Evolutionary conservation across 495 filamentous ascomycete genomes (phyloP).

Genomic region (Trichoderma asperelloides): DNA sequence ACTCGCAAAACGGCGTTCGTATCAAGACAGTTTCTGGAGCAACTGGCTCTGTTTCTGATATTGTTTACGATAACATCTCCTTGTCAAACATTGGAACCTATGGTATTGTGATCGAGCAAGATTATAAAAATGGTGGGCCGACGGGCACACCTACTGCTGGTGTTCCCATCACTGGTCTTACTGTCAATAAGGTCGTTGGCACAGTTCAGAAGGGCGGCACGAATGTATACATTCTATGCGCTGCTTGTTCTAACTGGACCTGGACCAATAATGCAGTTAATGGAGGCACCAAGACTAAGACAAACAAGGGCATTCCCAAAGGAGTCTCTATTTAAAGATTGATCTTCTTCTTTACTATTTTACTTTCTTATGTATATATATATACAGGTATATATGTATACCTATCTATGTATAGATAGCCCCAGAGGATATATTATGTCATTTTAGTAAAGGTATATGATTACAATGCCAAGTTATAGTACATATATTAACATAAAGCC

Average conservation of each 20-base stretch:
- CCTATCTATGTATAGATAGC: too few species aligned
- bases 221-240: conserved; percentile 48
- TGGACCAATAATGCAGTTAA: conserved; percentile 38
- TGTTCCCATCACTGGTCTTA: conserved; percentile 52
- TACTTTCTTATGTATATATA: background rate
- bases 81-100: conserved; percentile 50
- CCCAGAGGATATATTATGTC: too few species aligned
- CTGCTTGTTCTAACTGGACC: conserved; percentile 39
- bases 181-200: conserved; percentile 43
- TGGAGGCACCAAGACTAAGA: conserved; percentile 37
- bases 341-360: background rate
- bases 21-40: conserved; percentile 55
- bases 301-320: conserved; percentile 14
- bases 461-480: too few species aligned
- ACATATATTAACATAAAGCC: too few species aligned
- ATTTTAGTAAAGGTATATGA: too few species aligned
- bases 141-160: conserved; percentile 54
- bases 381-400: too few species aligned
- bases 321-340: background rate
- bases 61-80: conserved; percentile 53
- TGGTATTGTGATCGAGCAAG: conserved; percentile 61
- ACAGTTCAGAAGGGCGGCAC: conserved; percentile 34
- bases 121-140: conserved; percentile 46
- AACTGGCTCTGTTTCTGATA: conserved; percentile 46
- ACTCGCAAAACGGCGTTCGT: conserved; percentile 50